Percentiles rank a stretch among this genome's conserved stretches.
Evolutionary conservation across 108 stramenopile genomes (phyloP).

Genomic region (Fistulifera pelliculosa): DNA sequence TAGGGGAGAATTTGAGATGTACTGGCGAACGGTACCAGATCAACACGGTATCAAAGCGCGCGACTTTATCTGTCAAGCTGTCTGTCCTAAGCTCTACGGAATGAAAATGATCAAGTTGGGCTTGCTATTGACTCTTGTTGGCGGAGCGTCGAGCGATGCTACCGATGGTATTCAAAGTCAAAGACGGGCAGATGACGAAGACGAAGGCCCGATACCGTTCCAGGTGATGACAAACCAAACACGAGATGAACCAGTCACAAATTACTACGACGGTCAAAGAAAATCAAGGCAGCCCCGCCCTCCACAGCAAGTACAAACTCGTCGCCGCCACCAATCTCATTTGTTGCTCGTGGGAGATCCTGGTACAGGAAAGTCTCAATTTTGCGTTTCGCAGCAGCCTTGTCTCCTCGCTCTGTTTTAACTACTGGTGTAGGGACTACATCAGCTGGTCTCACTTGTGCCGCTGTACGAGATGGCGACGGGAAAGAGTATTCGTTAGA

Average conservation of each 20-base stretch:
- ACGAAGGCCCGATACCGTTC: slow-evolving; percentile 8
- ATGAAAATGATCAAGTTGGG: slow-evolving; percentile 91
- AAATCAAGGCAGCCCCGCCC: not conserved
- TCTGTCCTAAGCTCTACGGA: slow-evolving; percentile 96
- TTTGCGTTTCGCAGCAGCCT: slow-evolving; percentile 90
- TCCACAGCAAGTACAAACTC: slow-evolving; percentile 35
- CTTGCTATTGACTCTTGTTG: slow-evolving; percentile 86
- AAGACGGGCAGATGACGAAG: slow-evolving; percentile 14
- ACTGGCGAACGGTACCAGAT: slow-evolving; percentile 42
- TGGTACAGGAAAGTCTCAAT: slow-evolving; percentile 83
- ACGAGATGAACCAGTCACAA: slow-evolving; percentile 3
- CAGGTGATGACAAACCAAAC: slow-evolving; percentile 1
- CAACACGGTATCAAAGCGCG: slow-evolving; percentile 47
- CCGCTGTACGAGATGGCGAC: slow-evolving; percentile 86
- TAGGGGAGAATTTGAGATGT: slow-evolving; percentile 75
- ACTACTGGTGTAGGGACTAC: slow-evolving; percentile 98
- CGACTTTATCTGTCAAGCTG: slow-evolving; percentile 80
- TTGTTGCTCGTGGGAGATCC: slow-evolving; percentile 86
- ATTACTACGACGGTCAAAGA: not conserved
- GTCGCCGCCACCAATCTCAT: slow-evolving; percentile 78
- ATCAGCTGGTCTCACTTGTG: slow-evolving; percentile 96
- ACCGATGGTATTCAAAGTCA: not conserved
- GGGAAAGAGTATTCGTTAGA: slow-evolving; percentile 91
- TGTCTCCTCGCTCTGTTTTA: slow-evolving; percentile 85
- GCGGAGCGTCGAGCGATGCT: slow-evolving; percentile 55